phyloP scores from a whole-genome alignment of 768 basidiomycete genomes.

The Galerina sulciceps region DNA sequence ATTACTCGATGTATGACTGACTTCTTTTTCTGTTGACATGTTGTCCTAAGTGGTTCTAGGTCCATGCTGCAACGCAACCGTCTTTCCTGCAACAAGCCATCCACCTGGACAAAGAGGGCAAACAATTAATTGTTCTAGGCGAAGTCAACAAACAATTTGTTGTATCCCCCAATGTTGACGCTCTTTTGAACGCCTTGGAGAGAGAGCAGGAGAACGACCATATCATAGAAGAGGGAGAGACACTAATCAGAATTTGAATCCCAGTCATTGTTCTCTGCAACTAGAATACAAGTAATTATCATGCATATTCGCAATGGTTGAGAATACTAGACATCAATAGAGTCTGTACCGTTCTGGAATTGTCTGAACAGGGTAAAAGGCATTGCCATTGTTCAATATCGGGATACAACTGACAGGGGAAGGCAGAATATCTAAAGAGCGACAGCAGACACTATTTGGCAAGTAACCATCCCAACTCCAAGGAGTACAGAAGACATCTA shows the following conservation, averaged over 20 bases:
- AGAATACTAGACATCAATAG: too few species aligned
- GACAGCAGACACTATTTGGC: too few species aligned
- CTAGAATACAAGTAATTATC: too few species aligned
- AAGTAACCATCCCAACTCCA: neutral
- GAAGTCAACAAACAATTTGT: slow-evolving; percentile 86
- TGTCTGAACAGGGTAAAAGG: too few species aligned
- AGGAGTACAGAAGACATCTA: neutral
- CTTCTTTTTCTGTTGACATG: neutral
- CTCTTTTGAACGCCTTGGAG: slow-evolving; percentile 71
- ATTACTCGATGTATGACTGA: slow-evolving; percentile 68
- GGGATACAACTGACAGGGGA: too few species aligned
- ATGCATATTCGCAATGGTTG: too few species aligned
- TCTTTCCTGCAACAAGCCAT: slow-evolving; percentile 91
- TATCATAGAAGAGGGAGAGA: slow-evolving; percentile 44
- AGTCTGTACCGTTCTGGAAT: too few species aligned
- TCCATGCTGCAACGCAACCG: slow-evolving; percentile 80
- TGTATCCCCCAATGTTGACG: slow-evolving; percentile 82
- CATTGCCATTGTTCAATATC: too few species aligned
- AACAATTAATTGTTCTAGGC: slow-evolving; percentile 75
- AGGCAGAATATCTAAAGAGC: too few species aligned
- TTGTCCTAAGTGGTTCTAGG: slow-evolving; percentile 43
- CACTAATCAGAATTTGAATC: slow-evolving; percentile 44
- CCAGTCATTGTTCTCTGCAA: too few species aligned
- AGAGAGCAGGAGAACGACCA: slow-evolving; percentile 41
- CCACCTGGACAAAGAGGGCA: slow-evolving; percentile 62